Conservation (phyloP, 306 rosid genomes). For the Lathyrus sativus region DNA sequence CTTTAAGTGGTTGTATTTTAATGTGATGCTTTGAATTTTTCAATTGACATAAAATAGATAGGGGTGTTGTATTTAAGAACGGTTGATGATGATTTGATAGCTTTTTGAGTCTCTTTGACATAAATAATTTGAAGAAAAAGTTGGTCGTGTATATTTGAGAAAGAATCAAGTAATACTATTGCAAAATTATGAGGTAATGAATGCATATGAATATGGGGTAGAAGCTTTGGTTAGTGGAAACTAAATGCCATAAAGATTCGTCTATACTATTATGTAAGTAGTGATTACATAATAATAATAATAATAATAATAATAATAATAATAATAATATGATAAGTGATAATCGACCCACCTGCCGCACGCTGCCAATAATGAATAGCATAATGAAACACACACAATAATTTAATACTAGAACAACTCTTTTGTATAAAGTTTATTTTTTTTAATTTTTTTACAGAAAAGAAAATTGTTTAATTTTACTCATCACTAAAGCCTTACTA, state of each 20-base stretch:
- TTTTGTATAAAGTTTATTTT: background rate
- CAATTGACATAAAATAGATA: conserved; percentile 31
- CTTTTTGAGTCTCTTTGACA: conserved; percentile 28
- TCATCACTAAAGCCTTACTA: too few relatives aligned
- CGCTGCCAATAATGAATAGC: background rate
- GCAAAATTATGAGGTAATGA: background rate
- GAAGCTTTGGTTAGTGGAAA: conserved; percentile 4
- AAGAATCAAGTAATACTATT: background rate
- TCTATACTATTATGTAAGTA: background rate
- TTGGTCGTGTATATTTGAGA: background rate
- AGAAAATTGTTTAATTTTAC: too few relatives aligned
- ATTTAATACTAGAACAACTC: background rate
- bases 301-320: background rate
- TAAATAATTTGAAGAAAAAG: conserved; percentile 18
- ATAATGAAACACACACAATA: background rate
- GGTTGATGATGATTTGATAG: conserved; percentile 25
- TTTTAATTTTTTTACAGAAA: too few relatives aligned
- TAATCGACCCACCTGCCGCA: conserved; percentile 12
- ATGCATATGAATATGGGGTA: conserved; percentile 7
- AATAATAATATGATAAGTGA: background rate
- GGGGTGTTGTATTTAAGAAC: conserved; percentile 30
- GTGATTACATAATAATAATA: background rate
- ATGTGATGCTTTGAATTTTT: conserved; percentile 29
- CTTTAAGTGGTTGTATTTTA: conserved; percentile 40
- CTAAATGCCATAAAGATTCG: background rate